A percentile compares a stretch with the other conserved stretches of the same genome.
These are phyloP conservation scores for Centrapalus pauciflorus DNA, from an alignment of 129 eudicot genomes.

Conservation along the genomic window DNA sequence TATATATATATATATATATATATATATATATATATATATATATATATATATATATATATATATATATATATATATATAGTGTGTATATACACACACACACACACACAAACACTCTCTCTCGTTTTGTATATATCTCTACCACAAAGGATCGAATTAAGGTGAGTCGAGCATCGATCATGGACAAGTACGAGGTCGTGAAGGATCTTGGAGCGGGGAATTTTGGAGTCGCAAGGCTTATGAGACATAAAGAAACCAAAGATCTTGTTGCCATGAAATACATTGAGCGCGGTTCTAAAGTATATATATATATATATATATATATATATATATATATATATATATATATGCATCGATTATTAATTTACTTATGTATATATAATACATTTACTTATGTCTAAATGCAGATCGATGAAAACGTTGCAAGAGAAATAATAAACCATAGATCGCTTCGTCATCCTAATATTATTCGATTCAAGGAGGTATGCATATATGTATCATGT, in stretches of 20 bases:
- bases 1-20: background rate
- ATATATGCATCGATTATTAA: background rate
- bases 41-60: background rate
- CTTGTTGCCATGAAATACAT: slow-evolving; percentile 88
- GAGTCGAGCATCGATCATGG: slow-evolving; percentile 33
- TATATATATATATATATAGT: background rate
- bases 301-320: background rate
- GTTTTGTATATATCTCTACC: background rate
- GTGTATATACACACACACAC: background rate
- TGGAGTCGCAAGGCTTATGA: slow-evolving; percentile 81
- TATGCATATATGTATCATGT: background rate
- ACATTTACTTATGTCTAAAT: background rate
- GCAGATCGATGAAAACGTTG: slow-evolving; percentile 90
- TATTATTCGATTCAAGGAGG: slow-evolving; percentile 86
- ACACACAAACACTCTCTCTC: background rate
- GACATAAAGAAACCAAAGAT: slow-evolving; percentile 72
- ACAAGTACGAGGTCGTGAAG: slow-evolving; percentile 77
- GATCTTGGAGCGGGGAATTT: slow-evolving; percentile 88
- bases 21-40: background rate
- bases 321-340: background rate
- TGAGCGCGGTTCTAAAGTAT: slow-evolving; percentile 75
- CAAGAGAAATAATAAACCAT: slow-evolving; percentile 78
- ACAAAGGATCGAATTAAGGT: background rate
- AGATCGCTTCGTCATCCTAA: slow-evolving; percentile 82
- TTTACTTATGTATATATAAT: background rate